Evolutionary conservation across 2,329 filamentous ascomycete genomes (phyloP), one percentile per base, ranked within the genome.

Genomic region (Penicillium sp.): DNA sequence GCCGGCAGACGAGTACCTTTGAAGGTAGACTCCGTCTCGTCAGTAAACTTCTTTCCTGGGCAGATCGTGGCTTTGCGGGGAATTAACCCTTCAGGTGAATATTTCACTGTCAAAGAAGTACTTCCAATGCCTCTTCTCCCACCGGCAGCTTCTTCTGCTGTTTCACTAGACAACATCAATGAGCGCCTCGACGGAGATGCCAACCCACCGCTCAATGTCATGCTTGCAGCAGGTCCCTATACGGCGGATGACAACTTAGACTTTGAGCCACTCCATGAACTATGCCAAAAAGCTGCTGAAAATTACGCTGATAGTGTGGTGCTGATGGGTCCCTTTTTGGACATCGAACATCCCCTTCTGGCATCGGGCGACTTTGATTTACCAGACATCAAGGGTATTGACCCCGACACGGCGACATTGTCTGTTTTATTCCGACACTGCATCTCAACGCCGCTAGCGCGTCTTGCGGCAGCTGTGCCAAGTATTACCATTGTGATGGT

Each of bases 211-310:
- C 75, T 97, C 16, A 92, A 83, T 64, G 78, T 96, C 47, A 73
- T 97, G 36, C 81, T 93, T 54, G 90, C 88, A 1, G 84, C 91
- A 0, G 94, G 94, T 0, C 94, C 94, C 0, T 99, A 95, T 73
- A 96, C 92, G 0, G 86, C 92, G 3, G 92, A 97, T 63, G 89
- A 93, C 66, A 95, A 95, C 67, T 85, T 99, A 43, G 88, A 92
- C 61, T 99, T 92, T 68, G 89, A 95, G 66, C 89, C 93, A 7
- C 78, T 99, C 1, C 86, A 92, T 65, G 85, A 89, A 29, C 81
- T 99, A 14, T 93, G 93, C 69, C 82, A 83, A 61, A 87, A 88
- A 64, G 92, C 92, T 8, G 86, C 85, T 14, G 85, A 90, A 59
- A 83, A 81, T 21, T 87, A 84, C 59, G 89, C 88, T 10, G 94